These are phyloP conservation scores for Clavaria fumosa DNA, from an alignment of 768 basidiomycete species.

Conservation along the genomic window DNA sequence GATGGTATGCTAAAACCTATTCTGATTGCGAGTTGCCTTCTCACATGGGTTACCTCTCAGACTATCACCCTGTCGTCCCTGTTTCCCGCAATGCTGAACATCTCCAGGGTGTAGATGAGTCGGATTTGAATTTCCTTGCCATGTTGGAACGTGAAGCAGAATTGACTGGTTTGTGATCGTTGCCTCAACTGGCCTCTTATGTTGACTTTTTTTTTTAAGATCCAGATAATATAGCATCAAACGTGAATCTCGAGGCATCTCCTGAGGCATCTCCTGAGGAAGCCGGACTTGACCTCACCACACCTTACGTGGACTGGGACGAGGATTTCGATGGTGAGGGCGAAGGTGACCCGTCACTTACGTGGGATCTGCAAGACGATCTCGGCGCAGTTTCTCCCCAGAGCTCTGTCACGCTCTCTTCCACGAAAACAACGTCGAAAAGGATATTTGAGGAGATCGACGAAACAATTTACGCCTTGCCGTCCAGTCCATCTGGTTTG, in stretches of 20 bases:
- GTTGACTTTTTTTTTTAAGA: no score
- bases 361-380: conserved; percentile 31
- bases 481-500: conserved; percentile 39
- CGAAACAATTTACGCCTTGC: conserved; percentile 21
- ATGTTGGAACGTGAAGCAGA: conserved; percentile 8
- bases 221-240: no score
- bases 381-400: conserved; percentile 32
- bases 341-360: conserved; percentile 29
- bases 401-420: conserved; percentile 42
- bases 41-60: no score
- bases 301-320: conserved; percentile 24
- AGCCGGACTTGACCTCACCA: no score
- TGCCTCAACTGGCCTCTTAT: no score
- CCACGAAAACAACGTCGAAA: conserved; percentile 45
- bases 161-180: conserved; percentile 2
- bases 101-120: conserved; percentile 14
- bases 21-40: no score
- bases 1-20: no score
- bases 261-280: no score
- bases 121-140: conserved; percentile 14
- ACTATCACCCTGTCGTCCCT: no score
- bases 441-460: conserved; percentile 34
- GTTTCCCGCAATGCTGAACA: conserved; percentile 1
- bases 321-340: conserved; percentile 30
- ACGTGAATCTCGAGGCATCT: no score